Conservation (phyloP, 2,329 filamentous ascomycete genomes). For the Grosmannia huntii region DNA sequence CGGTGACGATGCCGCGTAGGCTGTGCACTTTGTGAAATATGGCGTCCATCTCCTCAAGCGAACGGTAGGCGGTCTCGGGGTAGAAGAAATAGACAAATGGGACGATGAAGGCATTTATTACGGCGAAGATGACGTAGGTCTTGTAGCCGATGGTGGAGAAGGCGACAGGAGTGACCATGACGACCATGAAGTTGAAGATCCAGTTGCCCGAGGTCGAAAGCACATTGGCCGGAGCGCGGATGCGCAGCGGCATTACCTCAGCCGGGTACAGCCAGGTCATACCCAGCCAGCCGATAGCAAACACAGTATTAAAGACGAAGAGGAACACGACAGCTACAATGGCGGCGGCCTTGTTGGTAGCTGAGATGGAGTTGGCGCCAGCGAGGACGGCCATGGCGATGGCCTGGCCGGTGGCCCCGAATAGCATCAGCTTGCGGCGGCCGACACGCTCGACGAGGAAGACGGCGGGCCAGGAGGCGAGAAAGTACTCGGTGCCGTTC, state of each 20-base stretch:
- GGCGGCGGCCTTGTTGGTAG: conserved; percentile 20
- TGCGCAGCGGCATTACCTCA: conserved; percentile 39
- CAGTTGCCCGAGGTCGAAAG: conserved; percentile 42
- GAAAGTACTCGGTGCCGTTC: conserved; percentile 21
- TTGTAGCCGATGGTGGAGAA: conserved; percentile 36
- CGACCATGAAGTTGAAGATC: conserved; percentile 52
- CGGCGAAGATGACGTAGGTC: conserved; percentile 33
- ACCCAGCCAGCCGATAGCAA: conserved; percentile 38
- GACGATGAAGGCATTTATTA: conserved; percentile 17
- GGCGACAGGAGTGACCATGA: conserved; percentile 39
- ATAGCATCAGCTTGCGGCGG: conserved; percentile 54
- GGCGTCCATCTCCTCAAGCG: conserved; percentile 53
- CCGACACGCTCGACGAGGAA: conserved; percentile 51
- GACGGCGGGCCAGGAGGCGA: conserved; percentile 6
- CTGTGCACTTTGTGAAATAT: conserved; percentile 21
- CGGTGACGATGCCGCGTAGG: conserved; percentile 23
- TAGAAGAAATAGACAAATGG: conserved; percentile 31
- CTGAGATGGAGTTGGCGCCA: conserved; percentile 23
- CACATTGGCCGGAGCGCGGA: conserved; percentile 44
- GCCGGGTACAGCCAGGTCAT: conserved; percentile 48
- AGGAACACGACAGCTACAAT: conserved; percentile 22
- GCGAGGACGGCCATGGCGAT: conserved; percentile 32
- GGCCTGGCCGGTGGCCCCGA: conserved; percentile 55
- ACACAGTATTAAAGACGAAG: conserved; percentile 41
- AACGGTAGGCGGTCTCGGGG: conserved; percentile 47